Base-by-base conservation (phyloP, 768 basidiomycete genomes). In the Sarcomyxa edulis region DNA sequence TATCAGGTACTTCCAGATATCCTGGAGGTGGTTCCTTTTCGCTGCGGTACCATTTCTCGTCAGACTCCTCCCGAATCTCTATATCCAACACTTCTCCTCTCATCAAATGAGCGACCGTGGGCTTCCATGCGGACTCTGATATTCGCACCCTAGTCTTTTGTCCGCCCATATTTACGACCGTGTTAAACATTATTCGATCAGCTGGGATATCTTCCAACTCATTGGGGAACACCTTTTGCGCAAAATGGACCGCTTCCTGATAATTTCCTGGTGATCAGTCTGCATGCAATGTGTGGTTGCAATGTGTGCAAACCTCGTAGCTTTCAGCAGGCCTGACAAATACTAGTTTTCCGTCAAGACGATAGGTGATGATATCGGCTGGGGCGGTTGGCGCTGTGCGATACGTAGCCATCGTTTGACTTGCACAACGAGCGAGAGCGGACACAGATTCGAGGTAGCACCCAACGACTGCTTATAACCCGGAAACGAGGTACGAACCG, bases 331-430 rank as follows among this genome's bases (percentile, higher is more conserved):
- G 68, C 1, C 61, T 64, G 1, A 81, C 77, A 31, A 74, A 78
- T 11, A 78, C 71, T n/a, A 76, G 56, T 19, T 65, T 48, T 6
- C 57, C 50, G 0, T 61, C 50, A 5, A 59, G 56, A 19, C 72
- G 67, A 41, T 78, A 78, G 12, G 71, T 77, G 42, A 79, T 54
- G 37, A 78, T 61, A 26, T 76, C 72, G 5, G 65, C n/a, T n/a
- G n/a, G n/a, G n/a, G n/a, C n/a, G n/a, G n/a, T n/a, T n/a, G n/a
- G n/a, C n/a, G n/a, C n/a, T n/a, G n/a, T n/a, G n/a, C n/a, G n/a
- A n/a, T n/a, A n/a, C n/a, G n/a, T n/a, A n/a, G n/a, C n/a, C n/a
- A n/a, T n/a, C n/a, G n/a, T n/a, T n/a, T n/a, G n/a, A n/a, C n/a
- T n/a, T n/a, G n/a, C n/a, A n/a, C n/a, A n/a, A n/a, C n/a, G n/a